These are phyloP conservation scores for Cytospora schulzeri DNA, from an alignment of 2,329 filamentous ascomycete genomes.

Conservation along the genomic window DNA sequence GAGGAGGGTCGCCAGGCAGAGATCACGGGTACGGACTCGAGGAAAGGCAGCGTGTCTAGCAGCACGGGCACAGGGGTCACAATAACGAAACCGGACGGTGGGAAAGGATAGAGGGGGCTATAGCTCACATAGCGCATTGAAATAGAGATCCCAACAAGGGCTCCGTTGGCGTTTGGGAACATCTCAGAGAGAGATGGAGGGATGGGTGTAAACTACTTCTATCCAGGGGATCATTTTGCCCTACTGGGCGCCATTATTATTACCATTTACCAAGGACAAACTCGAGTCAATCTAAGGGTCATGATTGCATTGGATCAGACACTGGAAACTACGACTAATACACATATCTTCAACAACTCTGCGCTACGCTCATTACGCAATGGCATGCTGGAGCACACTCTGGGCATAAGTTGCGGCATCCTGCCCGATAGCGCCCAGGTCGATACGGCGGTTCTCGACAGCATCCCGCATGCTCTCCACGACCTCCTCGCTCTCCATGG, in stretches of 20 bases:
- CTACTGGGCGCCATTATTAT: background rate
- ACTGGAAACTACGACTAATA: background rate
- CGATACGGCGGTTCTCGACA: slow-evolving; percentile 59
- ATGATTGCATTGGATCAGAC: background rate
- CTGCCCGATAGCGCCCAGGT: slow-evolving; percentile 60
- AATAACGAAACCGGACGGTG: slow-evolving; percentile 40
- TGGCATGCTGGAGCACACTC: slow-evolving; percentile 41
- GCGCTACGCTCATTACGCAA: slow-evolving; percentile 9
- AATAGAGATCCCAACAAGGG: slow-evolving; percentile 3
- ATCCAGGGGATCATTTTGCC: background rate
- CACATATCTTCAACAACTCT: background rate
- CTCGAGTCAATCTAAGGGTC: background rate
- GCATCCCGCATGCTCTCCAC: slow-evolving; percentile 71
- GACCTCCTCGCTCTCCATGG: slow-evolving; percentile 79
- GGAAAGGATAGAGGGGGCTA: slow-evolving; percentile 32
- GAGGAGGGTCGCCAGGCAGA: slow-evolving; percentile 51
- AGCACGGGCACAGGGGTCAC: slow-evolving; percentile 42
- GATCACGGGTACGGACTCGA: slow-evolving; percentile 31
- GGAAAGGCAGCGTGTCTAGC: slow-evolving; percentile 58
- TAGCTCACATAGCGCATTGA: background rate
- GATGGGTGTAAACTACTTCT: slow-evolving; percentile 19
- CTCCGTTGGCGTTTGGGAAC: slow-evolving; percentile 11
- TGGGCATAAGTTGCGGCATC: slow-evolving; percentile 66
- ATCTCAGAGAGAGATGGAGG: slow-evolving; percentile 9
- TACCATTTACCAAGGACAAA: background rate